Evolutionary conservation across 2,329 filamentous ascomycete genomes (phyloP).

Genomic region (Pseudopithomyces chartarum): DNA sequence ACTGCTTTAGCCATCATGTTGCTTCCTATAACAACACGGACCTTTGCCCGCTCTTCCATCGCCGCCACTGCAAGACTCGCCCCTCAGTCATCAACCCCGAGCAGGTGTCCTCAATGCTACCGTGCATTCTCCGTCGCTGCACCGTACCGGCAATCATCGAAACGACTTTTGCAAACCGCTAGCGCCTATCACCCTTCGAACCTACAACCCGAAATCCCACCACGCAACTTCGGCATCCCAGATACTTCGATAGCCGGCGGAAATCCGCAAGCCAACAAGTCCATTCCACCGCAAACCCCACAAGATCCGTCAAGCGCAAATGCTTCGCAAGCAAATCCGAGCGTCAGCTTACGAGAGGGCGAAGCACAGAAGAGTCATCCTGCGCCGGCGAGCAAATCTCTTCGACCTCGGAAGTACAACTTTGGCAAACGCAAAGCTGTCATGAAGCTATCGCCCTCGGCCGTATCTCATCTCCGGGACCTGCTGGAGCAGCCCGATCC

Average conservation of each 20-base stretch:
- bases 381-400: slow-evolving; percentile 45
- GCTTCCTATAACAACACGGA: slow-evolving; percentile 30
- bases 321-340: slow-evolving; percentile 35
- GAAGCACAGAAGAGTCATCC: slow-evolving; percentile 70
- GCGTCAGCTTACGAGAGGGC: slow-evolving; percentile 61
- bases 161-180: slow-evolving; percentile 63
- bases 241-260: slow-evolving; percentile 66
- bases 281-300: slow-evolving; percentile 49
- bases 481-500: slow-evolving; percentile 85
- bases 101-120: slow-evolving; percentile 50
- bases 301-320: slow-evolving; percentile 27
- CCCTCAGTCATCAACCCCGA: slow-evolving; percentile 27
- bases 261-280: slow-evolving; percentile 54
- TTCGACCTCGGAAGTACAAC: slow-evolving; percentile 66
- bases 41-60: slow-evolving; percentile 29
- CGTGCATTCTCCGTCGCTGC: slow-evolving; percentile 51
- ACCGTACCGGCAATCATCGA: slow-evolving; percentile 40
- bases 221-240: slow-evolving; percentile 62
- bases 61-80: slow-evolving; percentile 32
- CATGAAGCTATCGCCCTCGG: slow-evolving; percentile 80
- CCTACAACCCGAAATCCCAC: slow-evolving; percentile 61
- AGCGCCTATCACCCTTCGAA: slow-evolving; percentile 67
- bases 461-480: slow-evolving; percentile 76
- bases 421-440: slow-evolving; percentile 86
- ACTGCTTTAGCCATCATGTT: slow-evolving; percentile 31